Evolutionary conservation across 169 alveolate genomes (phyloP).

Genomic region (Plasmodium gonderi): DNA sequence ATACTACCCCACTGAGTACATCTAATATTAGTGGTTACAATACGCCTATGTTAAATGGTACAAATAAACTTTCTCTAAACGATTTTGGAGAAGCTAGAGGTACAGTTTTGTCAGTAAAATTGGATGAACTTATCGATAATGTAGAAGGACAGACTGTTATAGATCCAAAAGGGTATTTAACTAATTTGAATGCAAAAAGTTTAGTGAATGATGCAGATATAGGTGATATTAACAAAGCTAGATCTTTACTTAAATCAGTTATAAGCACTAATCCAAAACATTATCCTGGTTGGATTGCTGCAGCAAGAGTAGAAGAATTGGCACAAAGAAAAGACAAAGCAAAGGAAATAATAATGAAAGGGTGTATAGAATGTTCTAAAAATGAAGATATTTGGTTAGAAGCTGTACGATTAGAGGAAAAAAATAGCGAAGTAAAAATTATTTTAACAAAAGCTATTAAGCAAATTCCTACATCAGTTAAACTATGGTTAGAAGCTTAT

Average conservation of each 20-base stretch:
- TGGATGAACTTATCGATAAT: constrained; percentile 94
- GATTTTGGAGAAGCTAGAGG: constrained; percentile 95
- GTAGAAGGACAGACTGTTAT: constrained; percentile 96
- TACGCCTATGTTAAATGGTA: constrained; percentile 65
- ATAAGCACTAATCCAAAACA: constrained; percentile 95
- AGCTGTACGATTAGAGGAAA: constrained; percentile 97
- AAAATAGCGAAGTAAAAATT: constrained; percentile 92
- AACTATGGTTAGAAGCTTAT: constrained; percentile 97
- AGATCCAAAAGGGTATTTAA: constrained; percentile 96
- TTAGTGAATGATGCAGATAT: constrained; percentile 90
- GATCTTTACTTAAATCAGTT: constrained; percentile 90
- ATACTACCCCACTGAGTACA: constrained; percentile 77
- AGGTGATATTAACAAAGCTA: constrained; percentile 96
- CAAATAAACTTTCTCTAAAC: constrained; percentile 76
- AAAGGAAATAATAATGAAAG: constrained; percentile 95
- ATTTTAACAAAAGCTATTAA: constrained; percentile 94
- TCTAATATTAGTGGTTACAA: constrained; percentile 82
- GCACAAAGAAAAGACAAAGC: constrained; percentile 95
- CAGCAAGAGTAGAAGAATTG: constrained; percentile 98
- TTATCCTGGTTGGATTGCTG: constrained; percentile 99
- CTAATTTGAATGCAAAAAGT: constrained; percentile 89
- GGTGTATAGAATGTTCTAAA: constrained; percentile 96
- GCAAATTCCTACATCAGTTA: constrained; percentile 90
- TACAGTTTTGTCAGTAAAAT: constrained; percentile 92
- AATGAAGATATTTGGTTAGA: constrained; percentile 99